Base-by-base conservation (phyloP, 2,329 filamentous ascomycete genomes). In the Trichoderma citrinoviride region DNA sequence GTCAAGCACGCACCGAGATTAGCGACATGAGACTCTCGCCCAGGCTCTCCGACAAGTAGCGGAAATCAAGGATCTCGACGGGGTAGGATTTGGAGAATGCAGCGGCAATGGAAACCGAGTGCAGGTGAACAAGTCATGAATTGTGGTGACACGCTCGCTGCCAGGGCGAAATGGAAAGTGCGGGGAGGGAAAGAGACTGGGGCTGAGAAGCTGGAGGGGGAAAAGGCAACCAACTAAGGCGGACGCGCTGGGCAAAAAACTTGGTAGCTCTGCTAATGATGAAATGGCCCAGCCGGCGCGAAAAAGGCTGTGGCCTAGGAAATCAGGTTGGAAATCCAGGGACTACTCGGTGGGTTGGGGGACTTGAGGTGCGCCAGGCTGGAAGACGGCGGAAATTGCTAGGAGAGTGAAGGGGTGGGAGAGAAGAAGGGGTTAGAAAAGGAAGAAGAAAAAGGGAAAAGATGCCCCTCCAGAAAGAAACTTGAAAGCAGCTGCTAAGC, bases 361-460 rank as follows among this genome's bases (percentile, higher is more conserved):
- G 41, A 33, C 21, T 46, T 49, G 67, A 66, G 69, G 69, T 73
- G 72, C 72, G 71, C 68, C 70, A 69, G 69, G 66, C 71, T 69
- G 71, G 68, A 73, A 69, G 70, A 68, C 44, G 54, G 40, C 33
- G 40, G 49, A 56, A 54, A 37, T 43, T 27, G 54, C 37, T 64
- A 61, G 57, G 57, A 61, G 43, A 61, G 21, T 27, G 46, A 54
- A 61, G 40, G n/a, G 33, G 62, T 43, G 44, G 33, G 56, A 49
- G 29, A 25, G 33, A 17, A n/a, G 8, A 43, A 46, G 46, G 37
- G 12, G 33, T 37, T 37, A 19, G 29, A 27, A 54, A 41, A 25
- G 25, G 50, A 43, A 41, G 41, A 41, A 29, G 23, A 49, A 56
- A 49, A 21, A 49, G 25, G 19, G 19, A 53, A 61, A 43, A 49